Conservation (phyloP, 768 basidiomycete species). For the Podaxis mareebaensis region DNA sequence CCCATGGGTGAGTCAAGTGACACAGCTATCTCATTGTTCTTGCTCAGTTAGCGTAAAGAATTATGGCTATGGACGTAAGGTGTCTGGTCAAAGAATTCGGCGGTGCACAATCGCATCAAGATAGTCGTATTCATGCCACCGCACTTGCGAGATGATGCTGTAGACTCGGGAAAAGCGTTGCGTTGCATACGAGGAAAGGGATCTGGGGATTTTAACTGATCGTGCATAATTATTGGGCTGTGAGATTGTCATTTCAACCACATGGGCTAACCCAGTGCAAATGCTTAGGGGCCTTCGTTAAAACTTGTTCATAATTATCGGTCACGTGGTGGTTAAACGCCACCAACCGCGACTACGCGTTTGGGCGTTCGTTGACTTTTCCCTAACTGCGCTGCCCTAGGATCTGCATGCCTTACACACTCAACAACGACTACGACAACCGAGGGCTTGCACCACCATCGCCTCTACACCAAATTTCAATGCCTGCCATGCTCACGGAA, state of each 20-base stretch:
- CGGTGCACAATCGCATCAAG: not conserved
- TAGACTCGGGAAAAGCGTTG: too few species aligned
- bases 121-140: too few species aligned
- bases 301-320: not conserved
- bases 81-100: not conserved
- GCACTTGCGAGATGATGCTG: too few species aligned
- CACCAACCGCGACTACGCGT: constrained; percentile 4
- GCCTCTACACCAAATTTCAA: not conserved
- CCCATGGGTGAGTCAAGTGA: too few species aligned
- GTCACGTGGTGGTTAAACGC: constrained; percentile 1
- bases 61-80: constrained; percentile 2
- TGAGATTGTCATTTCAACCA: too few species aligned
- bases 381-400: not conserved
- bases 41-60: not conserved
- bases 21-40: not conserved
- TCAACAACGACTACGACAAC: not conserved
- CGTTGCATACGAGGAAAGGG: not conserved
- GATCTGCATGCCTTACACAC: not conserved
- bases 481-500: constrained; percentile 26
- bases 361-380: not conserved
- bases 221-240: not conserved
- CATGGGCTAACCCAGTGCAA: too few species aligned
- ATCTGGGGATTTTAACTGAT: not conserved
- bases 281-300: too few species aligned
- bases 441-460: not conserved